Percentiles rank a stretch among this genome's conserved stretches.
phyloP scores from a whole-genome alignment of 306 rosid genomes.

The Fagus sylvatica region DNA sequence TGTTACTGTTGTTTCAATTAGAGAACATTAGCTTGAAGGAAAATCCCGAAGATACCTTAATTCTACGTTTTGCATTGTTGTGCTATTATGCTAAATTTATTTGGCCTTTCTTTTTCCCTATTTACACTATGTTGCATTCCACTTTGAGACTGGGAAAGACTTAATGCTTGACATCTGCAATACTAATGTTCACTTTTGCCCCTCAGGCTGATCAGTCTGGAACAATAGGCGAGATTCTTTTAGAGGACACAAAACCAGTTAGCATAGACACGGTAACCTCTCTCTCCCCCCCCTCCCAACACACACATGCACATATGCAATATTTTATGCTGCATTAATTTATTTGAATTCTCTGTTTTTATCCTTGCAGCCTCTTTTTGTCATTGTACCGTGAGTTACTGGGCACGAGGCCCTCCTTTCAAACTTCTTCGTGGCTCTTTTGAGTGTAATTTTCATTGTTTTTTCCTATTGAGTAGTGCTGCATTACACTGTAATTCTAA shows the following conservation, averaged over 20 bases:
- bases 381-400: constrained; percentile 58
- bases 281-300: neutral
- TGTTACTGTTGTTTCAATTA: neutral
- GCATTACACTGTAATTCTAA: constrained; percentile 19
- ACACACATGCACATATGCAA: no score
- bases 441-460: constrained; percentile 16
- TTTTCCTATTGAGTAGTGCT: constrained; percentile 24
- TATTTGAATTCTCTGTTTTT: constrained; percentile 21
- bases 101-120: neutral
- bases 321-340: constrained; percentile 1
- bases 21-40: neutral
- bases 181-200: constrained; percentile 11
- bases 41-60: neutral
- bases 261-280: constrained; percentile 69
- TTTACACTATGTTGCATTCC: neutral
- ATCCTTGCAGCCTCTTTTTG: constrained; percentile 68
- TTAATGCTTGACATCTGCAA: neutral
- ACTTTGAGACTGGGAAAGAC: neutral
- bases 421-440: constrained; percentile 26
- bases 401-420: constrained; percentile 18
- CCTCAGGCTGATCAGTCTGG: constrained; percentile 89
- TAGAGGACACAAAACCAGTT: constrained; percentile 77
- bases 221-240: constrained; percentile 59
- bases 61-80: neutral
- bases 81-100: neutral